Evolutionary conservation across 2,329 filamentous ascomycete genomes (phyloP), one percentile per base, ranked within the genome.

Genomic region (Clonostachys byssicola): DNA sequence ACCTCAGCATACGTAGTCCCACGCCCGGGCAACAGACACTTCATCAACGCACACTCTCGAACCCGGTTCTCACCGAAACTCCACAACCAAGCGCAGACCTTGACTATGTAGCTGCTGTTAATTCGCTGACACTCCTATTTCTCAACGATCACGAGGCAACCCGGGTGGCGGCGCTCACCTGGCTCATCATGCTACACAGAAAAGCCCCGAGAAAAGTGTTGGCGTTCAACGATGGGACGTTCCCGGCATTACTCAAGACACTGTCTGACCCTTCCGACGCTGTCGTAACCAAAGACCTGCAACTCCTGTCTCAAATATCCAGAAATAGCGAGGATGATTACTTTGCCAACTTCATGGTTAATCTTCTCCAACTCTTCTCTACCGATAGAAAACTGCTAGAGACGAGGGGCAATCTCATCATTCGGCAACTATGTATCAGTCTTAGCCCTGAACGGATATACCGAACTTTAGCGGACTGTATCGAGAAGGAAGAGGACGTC

Each of bases 291-390:
- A 89, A 94, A 57, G 94, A 99, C 63, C 71, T 99, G 33, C 89
- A 97, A 53, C 76, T 99, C 14, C 77, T 99, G 3, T 97, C 92
- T 1, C 94, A 99, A 56, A 97, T 99, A 47, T 97, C 92, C 4
- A 85, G 88, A 54, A 95, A 96, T 57, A 97, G 91, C 61, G 94
- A 97, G 59, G 94, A 99, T 60, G 90, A 92, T 54, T 97, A 97
- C 66, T 99, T 99, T 62, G 87, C 89, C 2, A 95, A 92, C 20
- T 99, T 99, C 64, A 99, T 99, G 94, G 88, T 96, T 51, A 95
- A 95, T 61, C 74, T 99, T 10, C 73, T 99, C 40, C 94, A 96
- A 62, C 79, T 99, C 2, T 99, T 99, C 63, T 95, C 90, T 40
- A 97, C 94, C 0, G 94, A 99, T 62, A 81, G 94, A 34, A 88